Evolutionary conservation across 495 filamentous ascomycete genomes (phyloP), one percentile per base, ranked within the genome.

Genomic region (Hypoxylon crocopeplum): DNA sequence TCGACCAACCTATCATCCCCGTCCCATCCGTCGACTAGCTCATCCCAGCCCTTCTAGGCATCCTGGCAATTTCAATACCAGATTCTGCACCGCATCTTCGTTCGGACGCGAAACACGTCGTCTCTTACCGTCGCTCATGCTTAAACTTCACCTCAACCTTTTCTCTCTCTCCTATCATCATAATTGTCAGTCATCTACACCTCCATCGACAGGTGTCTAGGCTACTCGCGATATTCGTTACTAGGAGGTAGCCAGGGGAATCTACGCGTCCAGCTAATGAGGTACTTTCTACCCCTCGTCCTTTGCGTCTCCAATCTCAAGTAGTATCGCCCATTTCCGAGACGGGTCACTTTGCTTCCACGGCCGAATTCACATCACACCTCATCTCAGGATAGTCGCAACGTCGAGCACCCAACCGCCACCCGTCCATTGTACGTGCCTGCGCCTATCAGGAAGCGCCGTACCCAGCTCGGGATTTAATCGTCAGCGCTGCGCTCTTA

Each of bases 281-380:
- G 49, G 44, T 62, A 48, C 50, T 56, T 54, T 64, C 50, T 17
- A 21, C 38, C 21, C 41, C 57, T 50, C 38, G 38, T 62, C 40
- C 19, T 48, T 64, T 41, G 45, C 48, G 38, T 65, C 22, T 33
- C 30, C 54, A 50, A 25, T 46, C 37, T 44, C 64, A 61, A 25
- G 40, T 69, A 33, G 60, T 72, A 47, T 70, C 63, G 15, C 62
- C 65, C 29, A 19, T 62, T 25, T 73, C 65, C 16, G 68, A 69
- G 44, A 71, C 59, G 37, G 34, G 37, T 34, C 27, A 22, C 19
- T 41, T 59, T 27, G 24, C 52, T n/a, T 41, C 40, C 27, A 41
- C 62, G 12, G 48, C 48, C 42, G 51, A 53, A 45, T 56, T 66
- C 36, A 34, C 59, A 67, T 54, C n/a, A n/a, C n/a, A n/a, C n/a